Conservation (phyloP, 2,329 filamentous ascomycete species). For the Alternaria dauci region DNA sequence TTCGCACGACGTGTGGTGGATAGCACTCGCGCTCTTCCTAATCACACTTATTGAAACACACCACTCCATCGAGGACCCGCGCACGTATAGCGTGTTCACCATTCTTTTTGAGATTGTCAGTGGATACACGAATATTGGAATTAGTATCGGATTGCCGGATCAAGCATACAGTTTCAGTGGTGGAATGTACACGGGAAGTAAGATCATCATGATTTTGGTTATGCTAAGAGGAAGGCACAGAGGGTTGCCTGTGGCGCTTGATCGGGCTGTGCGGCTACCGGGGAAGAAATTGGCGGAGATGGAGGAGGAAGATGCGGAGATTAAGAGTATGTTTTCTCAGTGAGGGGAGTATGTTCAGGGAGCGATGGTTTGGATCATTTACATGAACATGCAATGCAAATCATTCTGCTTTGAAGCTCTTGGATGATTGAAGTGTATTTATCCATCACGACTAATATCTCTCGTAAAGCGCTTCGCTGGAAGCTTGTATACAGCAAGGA, state of each 20-base stretch:
- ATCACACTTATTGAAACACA: constrained; percentile 35
- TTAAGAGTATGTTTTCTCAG: constrained; percentile 25
- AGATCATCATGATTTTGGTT: constrained; percentile 30
- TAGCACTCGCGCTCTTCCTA: constrained; percentile 32
- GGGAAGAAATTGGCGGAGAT: constrained; percentile 29
- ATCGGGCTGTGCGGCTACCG: constrained; percentile 32
- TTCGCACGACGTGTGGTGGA: constrained; percentile 36
- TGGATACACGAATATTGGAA: constrained; percentile 34
- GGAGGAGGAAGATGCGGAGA: constrained; percentile 34
- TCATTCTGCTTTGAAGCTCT: neutral
- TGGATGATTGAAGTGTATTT: neutral
- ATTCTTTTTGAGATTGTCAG: constrained; percentile 35
- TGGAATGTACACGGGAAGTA: constrained; percentile 32
- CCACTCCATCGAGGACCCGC: constrained; percentile 30
- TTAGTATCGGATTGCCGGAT: constrained; percentile 32
- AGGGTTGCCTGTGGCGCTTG: constrained; percentile 31
- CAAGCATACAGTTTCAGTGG: constrained; percentile 33
- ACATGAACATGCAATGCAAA: neutral
- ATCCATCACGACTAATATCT: neutral
- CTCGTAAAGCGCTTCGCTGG: neutral
- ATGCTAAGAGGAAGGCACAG: constrained; percentile 33
- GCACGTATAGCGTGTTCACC: constrained; percentile 32
- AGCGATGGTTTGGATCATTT: neutral
- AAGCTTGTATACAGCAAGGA: neutral
- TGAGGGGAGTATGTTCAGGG: neutral